Evolutionary conservation across 495 filamentous ascomycete genomes (phyloP), one percentile per base, ranked within the genome.

Genomic region (Podospora comata): DNA sequence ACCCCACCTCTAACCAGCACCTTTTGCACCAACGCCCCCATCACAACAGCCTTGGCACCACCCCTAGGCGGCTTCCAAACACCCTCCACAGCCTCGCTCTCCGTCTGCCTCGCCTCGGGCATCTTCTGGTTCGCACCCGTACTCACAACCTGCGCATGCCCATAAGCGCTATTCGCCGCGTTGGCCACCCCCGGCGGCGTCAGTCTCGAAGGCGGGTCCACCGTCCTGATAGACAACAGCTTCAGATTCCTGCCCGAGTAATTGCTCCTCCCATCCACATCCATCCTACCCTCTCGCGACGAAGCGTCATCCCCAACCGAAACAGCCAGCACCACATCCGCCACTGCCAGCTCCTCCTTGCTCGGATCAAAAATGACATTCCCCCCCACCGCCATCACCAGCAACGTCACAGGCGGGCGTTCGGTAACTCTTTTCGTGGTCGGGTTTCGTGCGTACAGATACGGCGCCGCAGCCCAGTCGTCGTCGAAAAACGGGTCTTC

Each of bases 401-500:
- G 88, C 6, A 98, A 83, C 3, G 93, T 97, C 66, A 99, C 84
- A 1, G 95, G 94, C 20, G 96, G 93, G 23, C 87, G 76, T 57
- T 73, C 75, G 32, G 67, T 70, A 9, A 62, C 13, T 11, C 15
- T 48, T 13, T 69, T 66, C 53, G 34, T 60, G 70, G 44, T 5
- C 23, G 27, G 18, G 30, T 59, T 5, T 53, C 85, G 82, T 1
- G 91, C 87, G 80, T 94, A 99, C 23, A 99, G 83, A 62, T 88
- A 87, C 54, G 87, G 78, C 2, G 93, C 86, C 44, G 88, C 91
- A 48, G 88, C 91, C 96, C 96, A 99, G 79, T 99, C 95, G 80
- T 99, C 96, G 82, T 97, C 90, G 82, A 99, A 98, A 73, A 97
- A 88, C 2, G 96, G 96, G 73, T 99, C 96, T 80, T 99, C 95